Evolutionary conservation across 2,329 filamentous ascomycete species (phyloP), one percentile per base, ranked within the genome.

Genomic region (Penicillium decumbens): DNA sequence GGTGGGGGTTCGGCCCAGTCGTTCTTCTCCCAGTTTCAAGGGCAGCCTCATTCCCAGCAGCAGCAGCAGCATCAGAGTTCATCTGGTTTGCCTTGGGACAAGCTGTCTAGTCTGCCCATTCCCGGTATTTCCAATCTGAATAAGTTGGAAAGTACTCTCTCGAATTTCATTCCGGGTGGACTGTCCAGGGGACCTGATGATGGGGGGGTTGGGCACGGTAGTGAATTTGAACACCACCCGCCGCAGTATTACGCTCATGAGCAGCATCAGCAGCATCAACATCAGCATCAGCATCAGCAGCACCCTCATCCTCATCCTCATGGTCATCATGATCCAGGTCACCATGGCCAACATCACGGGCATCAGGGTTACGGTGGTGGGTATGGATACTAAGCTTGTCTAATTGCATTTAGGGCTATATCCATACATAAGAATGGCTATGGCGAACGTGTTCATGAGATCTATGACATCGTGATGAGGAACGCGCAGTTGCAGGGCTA

Each of bases 81-180:
- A 0, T 57, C 63, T 3, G 58, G 57, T 15, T 13, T 60, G 29
- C 59, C 59, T 10, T 61, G 59, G 59, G 53, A 61, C 20, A 60
- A 59, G 23, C 41, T 65, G 43, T 49, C 61, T 54, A 49, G 56
- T 45, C 27, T 61, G 41, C 51, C 64, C 48, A 39, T 67, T 52
- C 30, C 61, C 1, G 70, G 71, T 6, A 65, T 72, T 30, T 71
- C 68, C 42, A 72, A 70, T 43, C 54, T 68, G 12, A 56, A 56
- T 41, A 70, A 69, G 40, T 54, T 70, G 6, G 63, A 63, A 29
- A 63, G 61, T 35, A 64, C 60, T 6, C 59, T 69, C 39, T 64
- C 67, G 3, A 57, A 55, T 43, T 56, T 69, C 25, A 54, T 63
- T 18, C 59, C 65, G 4, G 62, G 65, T 20, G 63, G 64, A 2